Conservation (phyloP, 1,139 yeast genomes). For the Scheffersomyces titani region DNA sequence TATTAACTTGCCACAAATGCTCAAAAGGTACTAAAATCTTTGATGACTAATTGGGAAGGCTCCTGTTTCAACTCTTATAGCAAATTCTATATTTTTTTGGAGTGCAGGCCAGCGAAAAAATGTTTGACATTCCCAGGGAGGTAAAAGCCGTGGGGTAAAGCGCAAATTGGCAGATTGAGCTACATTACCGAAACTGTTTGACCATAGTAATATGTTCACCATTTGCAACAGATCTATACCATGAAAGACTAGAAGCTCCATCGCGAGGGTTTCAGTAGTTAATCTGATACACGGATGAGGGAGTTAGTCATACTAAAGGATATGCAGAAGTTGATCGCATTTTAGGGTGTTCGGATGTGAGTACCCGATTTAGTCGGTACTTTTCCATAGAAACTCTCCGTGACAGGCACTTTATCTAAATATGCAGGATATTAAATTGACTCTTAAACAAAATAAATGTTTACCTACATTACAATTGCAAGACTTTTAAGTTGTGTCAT, state of each 20-base stretch:
- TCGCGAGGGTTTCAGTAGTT: not conserved
- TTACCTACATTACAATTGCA: not conserved
- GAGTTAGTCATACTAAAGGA: not conserved
- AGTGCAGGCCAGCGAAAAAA: not conserved
- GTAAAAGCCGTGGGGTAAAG: not conserved
- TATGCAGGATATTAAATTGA: too few species aligned
- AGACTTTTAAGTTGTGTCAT: not conserved
- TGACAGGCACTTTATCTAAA: too few species aligned
- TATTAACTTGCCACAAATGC: not conserved
- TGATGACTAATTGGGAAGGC: not conserved
- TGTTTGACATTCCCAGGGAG: not conserved
- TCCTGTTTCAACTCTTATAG: not conserved
- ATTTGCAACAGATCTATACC: not conserved
- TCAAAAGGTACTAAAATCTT: too few species aligned
- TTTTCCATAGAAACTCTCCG: too few species aligned
- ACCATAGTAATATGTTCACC: not conserved
- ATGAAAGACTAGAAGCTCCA: not conserved
- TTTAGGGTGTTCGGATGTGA: not conserved
- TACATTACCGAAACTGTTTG: not conserved
- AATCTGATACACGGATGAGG: not conserved
- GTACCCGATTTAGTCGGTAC: not conserved
- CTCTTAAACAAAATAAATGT: too few species aligned
- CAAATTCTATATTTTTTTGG: not conserved
- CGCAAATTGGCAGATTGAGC: not conserved
- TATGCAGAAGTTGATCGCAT: not conserved